Evolutionary conservation across 2,329 filamentous ascomycete genomes (phyloP).

Genomic region (Lachnellula cervina): DNA sequence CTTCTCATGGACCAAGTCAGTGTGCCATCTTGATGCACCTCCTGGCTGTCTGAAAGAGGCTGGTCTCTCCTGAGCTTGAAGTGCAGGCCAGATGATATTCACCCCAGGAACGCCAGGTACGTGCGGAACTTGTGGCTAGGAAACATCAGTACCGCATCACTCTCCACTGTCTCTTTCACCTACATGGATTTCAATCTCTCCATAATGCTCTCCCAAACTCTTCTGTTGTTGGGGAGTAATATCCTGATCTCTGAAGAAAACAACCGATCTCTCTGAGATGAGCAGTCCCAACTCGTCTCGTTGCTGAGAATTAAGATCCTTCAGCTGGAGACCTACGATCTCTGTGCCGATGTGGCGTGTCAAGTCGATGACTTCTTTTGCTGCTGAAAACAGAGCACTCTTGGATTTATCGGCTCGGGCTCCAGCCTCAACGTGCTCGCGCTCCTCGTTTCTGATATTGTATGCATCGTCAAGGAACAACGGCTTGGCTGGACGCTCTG

Average conservation of each 20-base stretch:
- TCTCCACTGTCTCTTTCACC: slow-evolving; percentile 24
- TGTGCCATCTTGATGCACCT: slow-evolving; percentile 65
- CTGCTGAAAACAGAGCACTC: slow-evolving; percentile 54
- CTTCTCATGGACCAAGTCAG: slow-evolving; percentile 65
- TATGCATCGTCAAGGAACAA: slow-evolving; percentile 66
- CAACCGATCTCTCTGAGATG: slow-evolving; percentile 33
- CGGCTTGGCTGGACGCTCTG: slow-evolving; percentile 62
- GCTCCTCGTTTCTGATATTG: slow-evolving; percentile 55
- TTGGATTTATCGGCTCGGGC: slow-evolving; percentile 61
- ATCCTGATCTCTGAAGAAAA: slow-evolving; percentile 35
- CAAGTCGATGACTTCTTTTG: slow-evolving; percentile 41
- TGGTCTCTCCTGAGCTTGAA: slow-evolving; percentile 55
- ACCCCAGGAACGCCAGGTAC: slow-evolving; percentile 63
- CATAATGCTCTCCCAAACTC: slow-evolving; percentile 57
- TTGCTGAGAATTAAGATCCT: slow-evolving; percentile 31
- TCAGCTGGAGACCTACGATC: slow-evolving; percentile 34
- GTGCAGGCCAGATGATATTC: slow-evolving; percentile 65
- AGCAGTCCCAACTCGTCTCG: slow-evolving; percentile 36
- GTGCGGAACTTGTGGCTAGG: slow-evolving; percentile 63
- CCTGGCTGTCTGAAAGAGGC: slow-evolving; percentile 63
- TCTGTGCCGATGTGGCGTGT: slow-evolving; percentile 34
- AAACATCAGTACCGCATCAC: slow-evolving; percentile 1
- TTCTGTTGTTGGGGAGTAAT: slow-evolving; percentile 59
- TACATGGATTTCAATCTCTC: slow-evolving; percentile 65
- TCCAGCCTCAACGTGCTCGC: slow-evolving; percentile 54